phyloP scores from a whole-genome alignment of 2,329 filamentous ascomycete species.

The Rutstroemia sp. region DNA sequence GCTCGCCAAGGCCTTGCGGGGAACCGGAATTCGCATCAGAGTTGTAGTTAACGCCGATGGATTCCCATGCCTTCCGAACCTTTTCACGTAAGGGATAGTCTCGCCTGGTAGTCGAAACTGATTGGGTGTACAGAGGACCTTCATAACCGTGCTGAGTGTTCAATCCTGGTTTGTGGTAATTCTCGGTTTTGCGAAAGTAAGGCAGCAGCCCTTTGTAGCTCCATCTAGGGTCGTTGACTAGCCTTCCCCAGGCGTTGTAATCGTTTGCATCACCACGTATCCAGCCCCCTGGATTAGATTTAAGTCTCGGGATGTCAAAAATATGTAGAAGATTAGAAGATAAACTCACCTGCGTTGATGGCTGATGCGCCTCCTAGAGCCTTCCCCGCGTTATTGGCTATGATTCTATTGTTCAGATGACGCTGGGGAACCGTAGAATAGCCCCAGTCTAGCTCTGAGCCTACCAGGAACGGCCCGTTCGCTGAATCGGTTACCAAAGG shows the following conservation, averaged over 20 bases:
- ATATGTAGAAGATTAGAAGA: not conserved
- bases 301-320: not conserved
- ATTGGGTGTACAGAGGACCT: not conserved
- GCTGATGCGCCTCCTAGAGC: conserved; percentile 35
- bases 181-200: conserved; percentile 37
- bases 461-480: not conserved
- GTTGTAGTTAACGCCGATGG: not conserved
- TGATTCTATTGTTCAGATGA: conserved; percentile 20
- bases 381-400: conserved; percentile 31
- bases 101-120: not conserved
- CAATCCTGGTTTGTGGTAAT: conserved; percentile 7
- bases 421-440: conserved; percentile 30
- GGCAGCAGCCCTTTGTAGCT: conserved; percentile 38
- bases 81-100: not conserved
- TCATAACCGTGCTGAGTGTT: not conserved
- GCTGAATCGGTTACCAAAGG: not conserved
- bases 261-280: conserved; percentile 37
- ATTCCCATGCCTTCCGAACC: not conserved
- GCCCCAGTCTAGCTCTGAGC: conserved; percentile 27
- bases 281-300: conserved; percentile 29
- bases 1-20: not conserved
- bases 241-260: conserved; percentile 38
- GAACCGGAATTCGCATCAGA: not conserved
- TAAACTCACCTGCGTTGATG: conserved; percentile 29
- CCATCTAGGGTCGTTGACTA: conserved; percentile 36